Evolutionary conservation across 2,329 filamentous ascomycete genomes (phyloP).

Genomic region (Penicillium sp.): DNA sequence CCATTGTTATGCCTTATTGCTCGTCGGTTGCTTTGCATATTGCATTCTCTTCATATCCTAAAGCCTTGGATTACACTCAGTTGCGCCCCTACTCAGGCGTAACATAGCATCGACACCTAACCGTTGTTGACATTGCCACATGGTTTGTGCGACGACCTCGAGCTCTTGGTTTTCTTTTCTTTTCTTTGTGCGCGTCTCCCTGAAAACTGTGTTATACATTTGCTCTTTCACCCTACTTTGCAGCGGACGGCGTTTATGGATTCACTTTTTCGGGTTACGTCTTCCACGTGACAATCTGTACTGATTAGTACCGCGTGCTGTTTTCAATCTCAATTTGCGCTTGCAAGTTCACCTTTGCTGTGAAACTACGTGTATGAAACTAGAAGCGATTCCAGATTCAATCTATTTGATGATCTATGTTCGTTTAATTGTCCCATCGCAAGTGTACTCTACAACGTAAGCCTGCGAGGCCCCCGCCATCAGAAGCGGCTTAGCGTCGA

Average conservation of each 20-base stretch:
- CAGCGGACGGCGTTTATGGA: slow-evolving; percentile 22
- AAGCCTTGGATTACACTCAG: slow-evolving; percentile 6
- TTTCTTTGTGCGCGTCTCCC: neutral
- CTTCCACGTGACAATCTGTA: slow-evolving; percentile 1
- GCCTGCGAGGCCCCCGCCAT: no score
- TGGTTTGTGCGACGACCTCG: slow-evolving; percentile 10
- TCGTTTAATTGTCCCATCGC: neutral
- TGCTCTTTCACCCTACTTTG: slow-evolving; percentile 11
- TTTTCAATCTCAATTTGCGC: neutral
- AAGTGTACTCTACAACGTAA: no score
- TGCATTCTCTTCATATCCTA: slow-evolving; percentile 14
- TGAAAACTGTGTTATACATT: slow-evolving; percentile 15
- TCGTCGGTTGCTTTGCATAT: slow-evolving; percentile 12
- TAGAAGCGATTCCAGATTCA: neutral
- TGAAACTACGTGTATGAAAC: neutral
- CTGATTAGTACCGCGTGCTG: neutral
- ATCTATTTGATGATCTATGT: neutral
- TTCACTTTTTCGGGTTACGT: slow-evolving; percentile 3
- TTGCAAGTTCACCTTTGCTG: neutral
- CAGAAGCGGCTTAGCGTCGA: no score
- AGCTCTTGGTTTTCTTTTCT: slow-evolving; percentile 1
- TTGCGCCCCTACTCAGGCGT: neutral
- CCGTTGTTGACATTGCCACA: neutral
- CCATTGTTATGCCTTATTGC: neutral
- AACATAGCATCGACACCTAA: slow-evolving; percentile 2